Conservation (phyloP, 2,329 filamentous ascomycete genomes). For the Colletotrichum falcatum region DNA sequence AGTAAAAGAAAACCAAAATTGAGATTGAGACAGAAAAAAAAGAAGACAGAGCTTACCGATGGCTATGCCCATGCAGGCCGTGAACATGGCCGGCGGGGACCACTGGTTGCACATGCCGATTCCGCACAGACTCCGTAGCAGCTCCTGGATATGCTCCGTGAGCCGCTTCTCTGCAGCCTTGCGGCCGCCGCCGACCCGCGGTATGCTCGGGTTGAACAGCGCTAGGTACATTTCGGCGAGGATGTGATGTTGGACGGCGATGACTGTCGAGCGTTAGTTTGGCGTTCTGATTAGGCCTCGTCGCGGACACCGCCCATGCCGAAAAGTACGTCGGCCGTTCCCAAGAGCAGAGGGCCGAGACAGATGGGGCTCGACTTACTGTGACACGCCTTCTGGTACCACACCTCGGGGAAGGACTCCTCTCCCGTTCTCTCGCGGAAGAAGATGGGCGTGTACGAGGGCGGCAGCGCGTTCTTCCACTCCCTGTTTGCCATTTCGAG, state of each 20-base stretch:
- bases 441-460: constrained; percentile 42
- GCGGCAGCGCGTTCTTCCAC: constrained; percentile 40
- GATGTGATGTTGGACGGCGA: constrained; percentile 70
- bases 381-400: constrained; percentile 42
- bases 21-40: not conserved
- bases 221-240: constrained; percentile 68
- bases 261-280: constrained; percentile 55
- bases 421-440: constrained; percentile 44
- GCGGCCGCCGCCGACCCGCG: constrained; percentile 58
- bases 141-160: constrained; percentile 57
- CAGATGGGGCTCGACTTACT: constrained; percentile 22
- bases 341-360: not conserved
- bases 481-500: constrained; percentile 41
- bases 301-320: constrained; percentile 59
- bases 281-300: constrained; percentile 43
- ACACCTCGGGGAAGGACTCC: constrained; percentile 50
- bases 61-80: constrained; percentile 67
- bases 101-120: constrained; percentile 69
- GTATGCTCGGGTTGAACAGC: constrained; percentile 66
- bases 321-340: constrained; percentile 22
- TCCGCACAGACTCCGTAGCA: constrained; percentile 68
- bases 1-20: no score
- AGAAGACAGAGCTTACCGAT: constrained; percentile 18
- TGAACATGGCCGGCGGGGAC: constrained; percentile 68
- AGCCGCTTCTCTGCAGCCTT: constrained; percentile 46